Conservation (phyloP, 352 stramenopile species). For the Phytopythium delawarense region DNA sequence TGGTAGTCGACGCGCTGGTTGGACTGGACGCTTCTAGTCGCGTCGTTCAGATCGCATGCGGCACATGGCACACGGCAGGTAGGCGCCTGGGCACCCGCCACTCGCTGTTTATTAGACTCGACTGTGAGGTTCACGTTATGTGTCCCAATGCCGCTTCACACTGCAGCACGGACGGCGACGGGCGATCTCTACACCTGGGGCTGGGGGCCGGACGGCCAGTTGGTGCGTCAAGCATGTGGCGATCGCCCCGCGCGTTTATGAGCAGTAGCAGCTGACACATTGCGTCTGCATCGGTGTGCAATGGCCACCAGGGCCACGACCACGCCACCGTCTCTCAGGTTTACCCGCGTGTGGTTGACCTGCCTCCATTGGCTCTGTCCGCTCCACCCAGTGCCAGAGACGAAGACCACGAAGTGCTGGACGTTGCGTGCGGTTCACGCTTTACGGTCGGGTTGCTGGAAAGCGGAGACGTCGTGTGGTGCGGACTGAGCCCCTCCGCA, state of each 20-base stretch:
- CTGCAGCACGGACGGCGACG: slow-evolving; percentile 35
- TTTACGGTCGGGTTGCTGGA: slow-evolving; percentile 43
- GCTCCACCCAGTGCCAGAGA: slow-evolving; percentile 9
- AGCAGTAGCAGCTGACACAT: background rate
- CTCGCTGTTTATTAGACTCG: background rate
- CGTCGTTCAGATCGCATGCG: slow-evolving; percentile 51
- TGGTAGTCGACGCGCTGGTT: slow-evolving; percentile 35
- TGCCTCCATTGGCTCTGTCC: slow-evolving; percentile 14
- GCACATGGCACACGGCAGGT: slow-evolving; percentile 74
- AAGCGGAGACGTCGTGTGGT: slow-evolving; percentile 47
- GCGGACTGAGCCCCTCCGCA: slow-evolving; percentile 19
- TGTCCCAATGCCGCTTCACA: background rate
- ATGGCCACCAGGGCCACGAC: background rate
- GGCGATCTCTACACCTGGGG: slow-evolving; percentile 80
- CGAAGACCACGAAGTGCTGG: slow-evolving; percentile 20
- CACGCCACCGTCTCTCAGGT: slow-evolving; percentile 15
- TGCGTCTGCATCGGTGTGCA: background rate
- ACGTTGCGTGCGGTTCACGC: slow-evolving; percentile 44
- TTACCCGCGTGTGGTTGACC: slow-evolving; percentile 45
- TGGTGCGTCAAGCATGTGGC: slow-evolving; percentile 41
- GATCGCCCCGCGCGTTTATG: background rate
- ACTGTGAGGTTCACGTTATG: background rate
- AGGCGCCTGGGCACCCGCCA: background rate
- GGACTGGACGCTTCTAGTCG: slow-evolving; percentile 36
- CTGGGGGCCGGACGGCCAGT: slow-evolving; percentile 64